phyloP scores from a whole-genome alignment of 2,329 filamentous ascomycete species.

The Monosporascus sp. region DNA sequence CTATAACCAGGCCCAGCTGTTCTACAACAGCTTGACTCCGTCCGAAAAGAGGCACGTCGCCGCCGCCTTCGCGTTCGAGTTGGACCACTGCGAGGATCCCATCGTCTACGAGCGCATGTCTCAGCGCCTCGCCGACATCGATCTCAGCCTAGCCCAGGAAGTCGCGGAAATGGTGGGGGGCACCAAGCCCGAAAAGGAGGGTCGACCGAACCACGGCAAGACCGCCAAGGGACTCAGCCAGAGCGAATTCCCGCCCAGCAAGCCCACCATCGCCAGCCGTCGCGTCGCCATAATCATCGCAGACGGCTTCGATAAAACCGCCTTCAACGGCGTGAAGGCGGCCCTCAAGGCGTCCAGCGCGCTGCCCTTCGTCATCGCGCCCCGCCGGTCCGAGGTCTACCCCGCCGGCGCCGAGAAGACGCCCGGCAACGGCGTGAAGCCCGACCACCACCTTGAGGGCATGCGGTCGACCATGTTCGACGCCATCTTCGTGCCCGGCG shows the following conservation, averaged over 20 bases:
- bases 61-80: constrained; percentile 60
- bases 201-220: constrained; percentile 57
- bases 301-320: constrained; percentile 65
- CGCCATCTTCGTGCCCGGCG: constrained; percentile 70
- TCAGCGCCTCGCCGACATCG: constrained; percentile 65
- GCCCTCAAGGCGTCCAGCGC: constrained; percentile 58
- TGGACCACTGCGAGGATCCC: constrained; percentile 77
- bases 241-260: constrained; percentile 56
- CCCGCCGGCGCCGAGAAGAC: constrained; percentile 52
- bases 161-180: constrained; percentile 68
- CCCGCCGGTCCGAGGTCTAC: constrained; percentile 60
- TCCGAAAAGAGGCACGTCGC: constrained; percentile 61
- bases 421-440: constrained; percentile 48
- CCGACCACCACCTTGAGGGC: constrained; percentile 75
- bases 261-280: constrained; percentile 64
- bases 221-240: constrained; percentile 65
- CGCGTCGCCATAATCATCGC: constrained; percentile 71
- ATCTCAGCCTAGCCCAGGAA: constrained; percentile 60
- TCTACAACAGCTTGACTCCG: constrained; percentile 70
- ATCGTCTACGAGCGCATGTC: constrained; percentile 68
- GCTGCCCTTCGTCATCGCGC: constrained; percentile 66
- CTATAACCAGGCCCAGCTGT: constrained; percentile 71
- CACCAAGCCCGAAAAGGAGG: constrained; percentile 46
- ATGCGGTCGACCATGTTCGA: constrained; percentile 79
- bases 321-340: constrained; percentile 60